Conservation (phyloP, 2,329 filamentous ascomycete species). For the Nannizziopsis barbatae region DNA sequence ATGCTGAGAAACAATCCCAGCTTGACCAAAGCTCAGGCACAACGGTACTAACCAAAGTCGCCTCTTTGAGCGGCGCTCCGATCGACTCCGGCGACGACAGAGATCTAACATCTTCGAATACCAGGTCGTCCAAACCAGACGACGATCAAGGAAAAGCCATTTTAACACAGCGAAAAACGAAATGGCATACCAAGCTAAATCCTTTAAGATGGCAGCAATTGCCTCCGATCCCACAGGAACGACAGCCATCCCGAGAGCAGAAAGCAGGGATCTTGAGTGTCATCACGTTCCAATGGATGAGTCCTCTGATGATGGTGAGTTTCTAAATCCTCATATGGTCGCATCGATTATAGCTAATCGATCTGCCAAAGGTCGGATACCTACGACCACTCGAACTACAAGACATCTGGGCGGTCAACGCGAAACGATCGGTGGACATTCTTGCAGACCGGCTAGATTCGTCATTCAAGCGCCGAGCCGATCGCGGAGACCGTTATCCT, state of each 20-base stretch:
- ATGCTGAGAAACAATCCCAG: not conserved
- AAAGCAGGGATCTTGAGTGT: constrained; percentile 61
- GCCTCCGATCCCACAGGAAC: constrained; percentile 47
- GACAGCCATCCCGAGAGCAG: constrained; percentile 55
- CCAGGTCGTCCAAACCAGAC: not conserved
- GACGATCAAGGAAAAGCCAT: not conserved
- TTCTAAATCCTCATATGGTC: constrained; percentile 4
- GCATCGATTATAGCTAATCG: not conserved
- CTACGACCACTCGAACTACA: constrained; percentile 68
- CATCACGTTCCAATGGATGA: constrained; percentile 83
- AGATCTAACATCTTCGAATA: too few relatives aligned
- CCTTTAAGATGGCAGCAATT: constrained; percentile 37
- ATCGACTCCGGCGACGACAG: not conserved
- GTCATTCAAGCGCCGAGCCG: constrained; percentile 58
- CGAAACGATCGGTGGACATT: constrained; percentile 58
- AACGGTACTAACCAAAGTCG: not conserved
- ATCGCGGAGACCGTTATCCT: constrained; percentile 58
- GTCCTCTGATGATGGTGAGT: constrained; percentile 66
- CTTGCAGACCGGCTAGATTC: constrained; percentile 55
- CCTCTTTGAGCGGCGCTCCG: not conserved
- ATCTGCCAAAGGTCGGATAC: constrained; percentile 57
- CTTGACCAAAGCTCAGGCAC: not conserved
- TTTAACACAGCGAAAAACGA: constrained; percentile 9
- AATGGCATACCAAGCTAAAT: constrained; percentile 35
- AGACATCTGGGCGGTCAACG: constrained; percentile 85